Evolutionary conservation across 2,329 filamentous ascomycete genomes (phyloP).

Genomic region (Lasiodiplodia sp.): DNA sequence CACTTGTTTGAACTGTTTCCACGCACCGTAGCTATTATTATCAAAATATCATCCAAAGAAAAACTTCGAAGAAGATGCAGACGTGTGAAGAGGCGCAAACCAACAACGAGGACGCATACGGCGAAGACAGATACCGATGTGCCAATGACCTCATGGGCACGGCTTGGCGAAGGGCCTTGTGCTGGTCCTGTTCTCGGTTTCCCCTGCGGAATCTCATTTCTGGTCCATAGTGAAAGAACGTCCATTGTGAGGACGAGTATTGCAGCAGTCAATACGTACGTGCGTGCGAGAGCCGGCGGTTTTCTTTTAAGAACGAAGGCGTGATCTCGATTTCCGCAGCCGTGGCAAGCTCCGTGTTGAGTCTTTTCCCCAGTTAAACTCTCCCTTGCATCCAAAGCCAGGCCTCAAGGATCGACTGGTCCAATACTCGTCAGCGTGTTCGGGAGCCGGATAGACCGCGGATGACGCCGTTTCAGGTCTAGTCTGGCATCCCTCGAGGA

Average conservation of each 20-base stretch:
- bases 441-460: too few species aligned
- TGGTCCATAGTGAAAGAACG: background rate
- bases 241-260: background rate
- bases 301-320: background rate
- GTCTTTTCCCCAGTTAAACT: background rate
- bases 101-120: background rate
- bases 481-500: background rate
- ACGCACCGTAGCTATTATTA: background rate
- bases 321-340: background rate
- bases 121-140: background rate
- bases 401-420: background rate
- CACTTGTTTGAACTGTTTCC: background rate
- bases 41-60: background rate
- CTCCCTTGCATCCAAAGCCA: background rate
- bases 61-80: background rate
- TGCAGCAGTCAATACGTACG: background rate
- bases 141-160: background rate
- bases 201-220: background rate
- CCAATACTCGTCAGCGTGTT: background rate
- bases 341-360: background rate
- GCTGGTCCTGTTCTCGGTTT: background rate
- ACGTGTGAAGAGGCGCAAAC: background rate
- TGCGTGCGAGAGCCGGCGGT: background rate
- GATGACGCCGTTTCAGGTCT: background rate
- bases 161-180: background rate